Conservation (phyloP, 2,329 filamentous ascomycete species). For the Gliomastix tumulicola region DNA sequence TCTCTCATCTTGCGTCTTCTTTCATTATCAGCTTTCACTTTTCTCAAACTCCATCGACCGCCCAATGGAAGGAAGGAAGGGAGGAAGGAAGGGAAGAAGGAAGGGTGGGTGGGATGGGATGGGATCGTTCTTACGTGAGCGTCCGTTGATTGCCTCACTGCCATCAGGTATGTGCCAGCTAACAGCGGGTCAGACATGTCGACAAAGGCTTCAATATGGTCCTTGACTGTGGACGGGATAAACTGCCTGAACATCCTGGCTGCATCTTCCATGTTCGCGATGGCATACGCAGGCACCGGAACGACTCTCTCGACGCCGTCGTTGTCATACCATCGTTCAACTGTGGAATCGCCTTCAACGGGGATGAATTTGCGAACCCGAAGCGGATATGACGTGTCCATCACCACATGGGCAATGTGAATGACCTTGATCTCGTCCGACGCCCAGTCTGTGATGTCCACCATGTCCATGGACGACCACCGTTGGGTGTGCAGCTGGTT, state of each 20-base stretch:
- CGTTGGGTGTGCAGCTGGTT: constrained; percentile 4
- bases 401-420: not conserved
- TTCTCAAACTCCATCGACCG: no score
- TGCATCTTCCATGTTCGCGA: not conserved
- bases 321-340: not conserved
- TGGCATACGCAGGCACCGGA: not conserved
- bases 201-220: no score
- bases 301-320: not conserved
- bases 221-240: no score
- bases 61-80: no score
- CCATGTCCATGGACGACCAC: constrained; percentile 7
- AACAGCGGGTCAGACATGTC: no score
- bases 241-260: no score
- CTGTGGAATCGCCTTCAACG: not conserved
- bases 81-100: no score
- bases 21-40: no score
- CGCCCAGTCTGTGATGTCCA: constrained; percentile 7
- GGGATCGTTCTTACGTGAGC: no score
- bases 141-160: no score
- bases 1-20: not conserved
- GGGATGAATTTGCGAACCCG: not conserved
- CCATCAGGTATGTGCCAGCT: no score
- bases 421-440: constrained; percentile 3
- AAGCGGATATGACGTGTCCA: not conserved
- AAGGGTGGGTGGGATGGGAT: no score